Base-by-base conservation (phyloP, 2,329 filamentous ascomycete species). In the Orbilia brochopaga region DNA sequence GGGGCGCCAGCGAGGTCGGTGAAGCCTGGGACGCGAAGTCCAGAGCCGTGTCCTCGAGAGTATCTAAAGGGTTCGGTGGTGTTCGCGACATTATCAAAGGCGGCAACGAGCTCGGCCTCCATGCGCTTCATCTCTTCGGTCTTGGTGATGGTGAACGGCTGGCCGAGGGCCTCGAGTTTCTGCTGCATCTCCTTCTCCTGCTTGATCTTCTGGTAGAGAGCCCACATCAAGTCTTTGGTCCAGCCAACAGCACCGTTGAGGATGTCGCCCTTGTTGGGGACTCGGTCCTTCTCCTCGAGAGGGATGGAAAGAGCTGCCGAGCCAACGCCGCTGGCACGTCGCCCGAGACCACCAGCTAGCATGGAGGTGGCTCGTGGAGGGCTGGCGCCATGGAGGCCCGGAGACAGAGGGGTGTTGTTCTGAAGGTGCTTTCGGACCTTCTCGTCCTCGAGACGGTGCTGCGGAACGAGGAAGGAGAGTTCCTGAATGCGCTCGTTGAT, bases 401-500 rank as follows among this genome's bases (percentile, higher is more conserved):
- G 92, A 13, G 92, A 96, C 11, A 97, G 82, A 0, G 93, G 90
- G 0, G 91, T 93, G 73, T 93, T 96, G 78, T 92, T 97, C 77
- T 93, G 87, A 60, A 97, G 88, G 78, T 96, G 88, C 81, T 97
- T 97, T 75, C 92, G 89, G 53, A 97, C 90, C 81, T 96, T 97
- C 81, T 99, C 94, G 78, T 97, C 94, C 77, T 99, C 94, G 1
- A 99, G 84, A 72, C 94, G 88, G 80, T 99, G 94, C 72, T 88
- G 85, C 23, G 94, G 94, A 1, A 99, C 93, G 17, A 99, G 85
- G 77, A 92, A 91, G 78, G 93, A 96, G 6, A 99, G 85, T 78
- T 99, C 94, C 78, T 97, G 93, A 74, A 99, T 99, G 48, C 94
- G 88, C 80, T 99, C 94, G 76, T 99, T 99, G 83, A 99, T 99